phyloP scores from a whole-genome alignment of 495 filamentous ascomycete genomes.

The Pseudomonodictys pantanalensis region DNA sequence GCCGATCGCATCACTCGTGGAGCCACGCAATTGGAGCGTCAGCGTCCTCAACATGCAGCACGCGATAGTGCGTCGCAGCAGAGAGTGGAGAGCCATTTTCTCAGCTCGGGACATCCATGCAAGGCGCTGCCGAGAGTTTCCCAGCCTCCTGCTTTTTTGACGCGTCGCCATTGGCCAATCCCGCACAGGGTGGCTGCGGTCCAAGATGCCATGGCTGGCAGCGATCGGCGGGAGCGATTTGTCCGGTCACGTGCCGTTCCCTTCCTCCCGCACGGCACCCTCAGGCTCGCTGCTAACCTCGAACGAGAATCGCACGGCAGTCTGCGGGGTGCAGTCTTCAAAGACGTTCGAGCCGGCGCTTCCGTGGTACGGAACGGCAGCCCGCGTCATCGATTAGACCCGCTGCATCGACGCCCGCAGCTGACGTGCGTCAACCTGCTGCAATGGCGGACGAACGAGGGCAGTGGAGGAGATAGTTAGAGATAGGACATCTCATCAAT shows the following conservation, averaged over 20 bases:
- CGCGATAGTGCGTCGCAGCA: conserved; percentile 24
- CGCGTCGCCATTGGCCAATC: conserved; percentile 7
- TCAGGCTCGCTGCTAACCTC: background rate
- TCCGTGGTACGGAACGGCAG: no score
- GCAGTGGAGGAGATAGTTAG: no score
- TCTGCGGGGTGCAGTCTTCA: no score
- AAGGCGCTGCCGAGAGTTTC: conserved; percentile 9
- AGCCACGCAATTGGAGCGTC: conserved; percentile 24
- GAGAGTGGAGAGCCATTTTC: conserved; percentile 18
- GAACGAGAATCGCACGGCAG: no score
- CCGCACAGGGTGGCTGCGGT: no score
- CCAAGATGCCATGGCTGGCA: background rate
- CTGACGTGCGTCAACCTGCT: conserved; percentile 18
- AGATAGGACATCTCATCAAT: no score
- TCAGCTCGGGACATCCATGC: conserved; percentile 24
- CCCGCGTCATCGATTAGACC: conserved; percentile 1
- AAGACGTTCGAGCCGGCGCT: no score
- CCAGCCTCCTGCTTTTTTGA: conserved; percentile 23
- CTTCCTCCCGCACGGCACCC: background rate
- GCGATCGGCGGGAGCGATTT: background rate
- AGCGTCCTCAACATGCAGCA: conserved; percentile 7
- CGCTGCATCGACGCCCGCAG: conserved; percentile 11
- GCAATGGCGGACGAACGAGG: no score
- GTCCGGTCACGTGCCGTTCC: background rate
- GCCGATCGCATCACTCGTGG: conserved; percentile 24